Evolutionary conservation across 164 flowering plant species (phyloP).

Genomic region (Berberis thunbergii): DNA sequence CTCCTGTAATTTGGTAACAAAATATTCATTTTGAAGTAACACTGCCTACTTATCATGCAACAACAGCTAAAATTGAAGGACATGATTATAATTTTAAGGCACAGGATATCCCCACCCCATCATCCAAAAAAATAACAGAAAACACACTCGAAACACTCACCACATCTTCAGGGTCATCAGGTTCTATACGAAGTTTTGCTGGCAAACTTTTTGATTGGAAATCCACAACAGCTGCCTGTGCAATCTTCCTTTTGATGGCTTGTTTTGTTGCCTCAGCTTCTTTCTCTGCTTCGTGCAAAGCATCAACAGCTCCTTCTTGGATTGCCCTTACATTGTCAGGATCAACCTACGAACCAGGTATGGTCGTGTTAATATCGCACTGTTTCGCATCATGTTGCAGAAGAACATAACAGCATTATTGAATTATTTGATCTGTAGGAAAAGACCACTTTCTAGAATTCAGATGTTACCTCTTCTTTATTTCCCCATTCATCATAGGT

Average conservation of each 20-base stretch:
- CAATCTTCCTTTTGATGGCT: conserved; percentile 89
- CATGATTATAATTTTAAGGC: too few relatives aligned
- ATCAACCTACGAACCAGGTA: conserved; percentile 59
- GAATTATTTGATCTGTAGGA: too few relatives aligned
- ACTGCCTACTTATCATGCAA: too few relatives aligned
- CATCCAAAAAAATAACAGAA: not conserved
- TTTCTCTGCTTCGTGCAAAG: conserved; percentile 83
- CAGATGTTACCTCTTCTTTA: conserved; percentile 70
- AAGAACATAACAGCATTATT: too few relatives aligned
- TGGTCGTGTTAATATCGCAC: too few relatives aligned
- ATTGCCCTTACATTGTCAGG: conserved; percentile 73
- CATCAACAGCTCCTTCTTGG: conserved; percentile 45
- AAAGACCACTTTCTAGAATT: too few relatives aligned
- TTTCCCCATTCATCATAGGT: conserved; percentile 83
- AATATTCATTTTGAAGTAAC: too few relatives aligned
- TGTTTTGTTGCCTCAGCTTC: conserved; percentile 93
- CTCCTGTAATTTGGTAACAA: too few relatives aligned
- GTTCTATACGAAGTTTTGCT: conserved; percentile 78
- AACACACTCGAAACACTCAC: conserved; percentile 28
- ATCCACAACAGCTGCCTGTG: conserved; percentile 59
- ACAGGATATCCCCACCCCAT: not conserved
- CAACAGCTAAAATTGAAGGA: too few relatives aligned
- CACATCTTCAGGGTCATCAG: conserved; percentile 95
- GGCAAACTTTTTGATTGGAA: conserved; percentile 65
- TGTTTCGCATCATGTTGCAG: too few relatives aligned